phyloP scores from a whole-genome alignment of 75 land plant genomes.

The Selaginella moellendorffii region DNA sequence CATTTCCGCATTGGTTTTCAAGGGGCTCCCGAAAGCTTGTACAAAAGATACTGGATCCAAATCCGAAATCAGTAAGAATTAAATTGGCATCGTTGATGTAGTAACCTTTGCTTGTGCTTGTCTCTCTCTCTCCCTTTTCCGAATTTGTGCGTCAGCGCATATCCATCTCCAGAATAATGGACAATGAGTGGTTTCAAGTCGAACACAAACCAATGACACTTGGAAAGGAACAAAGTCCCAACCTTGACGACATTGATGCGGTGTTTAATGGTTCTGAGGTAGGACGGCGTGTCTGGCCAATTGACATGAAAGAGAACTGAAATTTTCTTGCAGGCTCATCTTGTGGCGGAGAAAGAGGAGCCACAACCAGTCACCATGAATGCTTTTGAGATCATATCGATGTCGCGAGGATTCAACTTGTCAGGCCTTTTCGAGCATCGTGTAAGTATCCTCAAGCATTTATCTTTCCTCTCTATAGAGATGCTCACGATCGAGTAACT shows the following conservation, averaged over 20 bases:
- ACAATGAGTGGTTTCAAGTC: background rate
- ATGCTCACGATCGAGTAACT: background rate
- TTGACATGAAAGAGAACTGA: too few relatives aligned
- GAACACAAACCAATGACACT: background rate
- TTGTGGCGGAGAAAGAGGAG: constrained; percentile 19
- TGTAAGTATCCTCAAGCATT: constrained; percentile 15
- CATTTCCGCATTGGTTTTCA: background rate
- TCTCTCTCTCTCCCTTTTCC: background rate
- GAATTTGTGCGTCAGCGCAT: background rate
- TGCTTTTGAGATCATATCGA: constrained; percentile 34
- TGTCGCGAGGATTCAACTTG: constrained; percentile 29
- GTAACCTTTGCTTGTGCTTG: background rate
- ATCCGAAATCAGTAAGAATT: background rate
- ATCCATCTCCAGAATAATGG: background rate
- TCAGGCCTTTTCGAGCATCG: constrained; percentile 22
- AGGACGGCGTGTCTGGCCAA: background rate
- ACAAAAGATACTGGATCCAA: background rate
- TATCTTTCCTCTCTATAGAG: background rate
- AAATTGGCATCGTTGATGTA: too few relatives aligned
- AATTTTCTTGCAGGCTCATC: constrained; percentile 19
- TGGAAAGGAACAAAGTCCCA: background rate
- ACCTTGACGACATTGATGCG: background rate
- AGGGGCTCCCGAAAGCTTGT: background rate
- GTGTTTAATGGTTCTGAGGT: background rate
- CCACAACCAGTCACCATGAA: constrained; percentile 26